Evolutionary conservation across 352 stramenopile genomes (phyloP), one percentile per base, ranked within the genome.

Genomic region (Phytophthora pseudosyringae): DNA sequence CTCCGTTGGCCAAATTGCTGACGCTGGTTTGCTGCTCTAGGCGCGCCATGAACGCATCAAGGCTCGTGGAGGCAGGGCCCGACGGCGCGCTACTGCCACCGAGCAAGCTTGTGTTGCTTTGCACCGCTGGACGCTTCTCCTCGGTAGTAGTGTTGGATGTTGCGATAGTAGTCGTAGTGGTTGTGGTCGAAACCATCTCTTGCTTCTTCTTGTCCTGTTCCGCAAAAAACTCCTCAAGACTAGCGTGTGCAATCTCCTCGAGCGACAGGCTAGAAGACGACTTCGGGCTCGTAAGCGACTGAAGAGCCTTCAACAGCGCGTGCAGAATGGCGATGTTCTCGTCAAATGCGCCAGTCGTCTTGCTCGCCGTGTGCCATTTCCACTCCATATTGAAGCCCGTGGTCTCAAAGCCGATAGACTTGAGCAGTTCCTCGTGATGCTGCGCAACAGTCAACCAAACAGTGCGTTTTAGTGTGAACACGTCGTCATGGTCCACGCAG

Each of bases 311-410:
- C 26, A 91, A 44, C 8, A 89, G 38, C 12, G 83, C 85, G 28
- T 76, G 75, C 26, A 94, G 49, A 49, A 94, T 79, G 18, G 76
- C 76, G 5, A 92, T 67, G 45, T 91, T 88, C 55, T 84, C 80
- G 35, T 91, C 77, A 57, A 89, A 90, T n/a, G 78, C 84, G 47
- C 75, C 82, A 43, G 65, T 85, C 16, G 58, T 62, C 31, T 81
- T 84, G 55, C 84, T 80, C 1, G 83, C 75, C 5, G 82, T 74
- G 52, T 94, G 78, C 83, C 86, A 93, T 58, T 89, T 90, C 86
- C 86, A 94, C 51, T 94, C 86, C 80, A 94, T 86, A 63, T 91
- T 93, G 6, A 91, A 52, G 11, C 83, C 82, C 9, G 77, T 73
- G 26, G 75, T 86, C 47, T 91, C 83, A 21, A 94, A 94, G 0